These are phyloP conservation scores for Syzygium aromaticum DNA, from an alignment of 345 rosid species.

Conservation along the genomic window DNA sequence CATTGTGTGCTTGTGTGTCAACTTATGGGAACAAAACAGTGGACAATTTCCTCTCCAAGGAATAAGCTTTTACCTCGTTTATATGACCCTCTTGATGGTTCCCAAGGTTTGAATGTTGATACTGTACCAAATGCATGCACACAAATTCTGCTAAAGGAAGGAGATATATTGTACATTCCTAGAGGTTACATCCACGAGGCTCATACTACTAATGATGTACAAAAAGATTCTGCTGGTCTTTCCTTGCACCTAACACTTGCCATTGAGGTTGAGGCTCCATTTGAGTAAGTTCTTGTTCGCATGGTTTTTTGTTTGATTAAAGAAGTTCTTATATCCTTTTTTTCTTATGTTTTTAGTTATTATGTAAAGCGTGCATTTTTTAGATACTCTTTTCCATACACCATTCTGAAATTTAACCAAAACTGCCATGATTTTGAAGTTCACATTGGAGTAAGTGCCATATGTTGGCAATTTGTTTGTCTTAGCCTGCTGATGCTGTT, in stretches of 20 bases:
- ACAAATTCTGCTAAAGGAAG: constrained; percentile 30
- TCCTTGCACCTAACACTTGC: constrained; percentile 52
- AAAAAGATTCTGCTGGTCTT: constrained; percentile 15
- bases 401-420: not conserved
- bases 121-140: constrained; percentile 9
- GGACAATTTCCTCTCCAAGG: constrained; percentile 30
- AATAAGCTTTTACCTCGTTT: constrained; percentile 36
- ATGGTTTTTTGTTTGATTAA: not conserved
- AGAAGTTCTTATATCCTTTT: not conserved
- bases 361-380: not conserved
- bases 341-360: not conserved
- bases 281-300: constrained; percentile 36
- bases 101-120: constrained; percentile 4
- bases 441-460: not conserved
- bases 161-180: constrained; percentile 53
- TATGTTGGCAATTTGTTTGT: not conserved
- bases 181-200: constrained; percentile 40
- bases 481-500: not conserved
- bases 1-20: constrained; percentile 65
- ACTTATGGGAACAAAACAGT: constrained; percentile 36
- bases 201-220: constrained; percentile 12
- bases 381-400: not conserved
- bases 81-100: constrained; percentile 26
- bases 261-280: constrained; percentile 57
- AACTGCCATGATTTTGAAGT: not conserved